Evolutionary conservation across 305 asterid genomes (phyloP).

Genomic region (Solanum aculeatissimum): DNA sequence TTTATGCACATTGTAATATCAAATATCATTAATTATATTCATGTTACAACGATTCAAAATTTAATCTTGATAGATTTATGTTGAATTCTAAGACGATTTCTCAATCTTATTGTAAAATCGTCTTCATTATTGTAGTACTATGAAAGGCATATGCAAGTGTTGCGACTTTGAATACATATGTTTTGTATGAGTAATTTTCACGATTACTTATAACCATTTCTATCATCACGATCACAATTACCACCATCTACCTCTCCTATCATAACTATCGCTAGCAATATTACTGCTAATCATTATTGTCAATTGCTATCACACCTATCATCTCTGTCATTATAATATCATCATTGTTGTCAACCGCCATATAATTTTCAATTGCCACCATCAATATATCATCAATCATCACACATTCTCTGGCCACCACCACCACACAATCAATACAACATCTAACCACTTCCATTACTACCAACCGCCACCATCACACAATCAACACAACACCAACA

Average conservation of each 20-base stretch:
- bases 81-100: not conserved
- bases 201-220: too few species aligned
- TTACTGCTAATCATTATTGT: not conserved
- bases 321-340: not conserved
- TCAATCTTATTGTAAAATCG: too few species aligned
- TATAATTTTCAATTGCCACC: not conserved
- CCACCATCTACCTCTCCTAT: rapidly evolving
- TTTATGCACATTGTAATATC: not conserved
- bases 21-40: not conserved
- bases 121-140: too few species aligned
- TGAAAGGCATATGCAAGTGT: not conserved
- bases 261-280: not conserved
- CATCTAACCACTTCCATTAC: not conserved
- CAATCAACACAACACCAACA: not conserved
- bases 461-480: not conserved
- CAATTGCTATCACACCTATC: not conserved
- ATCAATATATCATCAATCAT: not conserved
- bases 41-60: not conserved
- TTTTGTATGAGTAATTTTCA: too few species aligned
- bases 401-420: not conserved
- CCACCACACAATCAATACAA: not conserved
- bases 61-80: not conserved
- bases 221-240: too few species aligned
- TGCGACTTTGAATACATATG: too few species aligned
- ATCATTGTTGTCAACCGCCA: not conserved